These are phyloP conservation scores for Phoma sp. DNA, from an alignment of 2,329 filamentous ascomycete genomes.

Conservation along the genomic window DNA sequence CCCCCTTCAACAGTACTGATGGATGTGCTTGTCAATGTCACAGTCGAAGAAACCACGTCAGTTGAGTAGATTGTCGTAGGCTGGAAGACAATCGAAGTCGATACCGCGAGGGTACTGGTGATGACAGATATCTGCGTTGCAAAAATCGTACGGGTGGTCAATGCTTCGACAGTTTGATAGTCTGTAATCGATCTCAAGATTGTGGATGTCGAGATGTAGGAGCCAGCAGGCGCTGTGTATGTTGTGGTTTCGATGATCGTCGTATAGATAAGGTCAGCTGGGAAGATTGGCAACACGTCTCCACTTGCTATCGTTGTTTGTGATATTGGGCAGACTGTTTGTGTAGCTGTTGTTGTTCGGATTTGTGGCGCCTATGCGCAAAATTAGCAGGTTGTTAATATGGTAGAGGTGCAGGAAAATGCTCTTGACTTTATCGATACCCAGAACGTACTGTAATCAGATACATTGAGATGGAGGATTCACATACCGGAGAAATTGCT, in stretches of 20 bases:
- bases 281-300: not conserved
- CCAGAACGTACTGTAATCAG: too few relatives aligned
- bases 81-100: conserved; percentile 5
- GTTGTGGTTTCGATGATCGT: not conserved
- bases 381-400: too few relatives aligned
- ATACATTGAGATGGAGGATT: too few relatives aligned
- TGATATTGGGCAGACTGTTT: not conserved
- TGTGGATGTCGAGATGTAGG: not conserved
- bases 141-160: conserved; percentile 1
- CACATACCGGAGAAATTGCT: too few relatives aligned
- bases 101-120: not conserved
- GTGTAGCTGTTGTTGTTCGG: too few relatives aligned
- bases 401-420: too few relatives aligned
- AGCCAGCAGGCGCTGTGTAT: not conserved
- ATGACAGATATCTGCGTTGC: not conserved
- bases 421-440: too few relatives aligned
- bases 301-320: not conserved
- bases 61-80: conserved; percentile 10
- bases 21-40: not conserved
- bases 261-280: not conserved
- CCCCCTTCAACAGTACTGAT: not conserved
- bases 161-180: not conserved
- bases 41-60: not conserved
- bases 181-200: not conserved
- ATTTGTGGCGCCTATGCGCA: too few relatives aligned